Evolutionary conservation across 2,329 filamentous ascomycete species (phyloP), one percentile per base, ranked within the genome.

Genomic region (Phialocephala subalpina): DNA sequence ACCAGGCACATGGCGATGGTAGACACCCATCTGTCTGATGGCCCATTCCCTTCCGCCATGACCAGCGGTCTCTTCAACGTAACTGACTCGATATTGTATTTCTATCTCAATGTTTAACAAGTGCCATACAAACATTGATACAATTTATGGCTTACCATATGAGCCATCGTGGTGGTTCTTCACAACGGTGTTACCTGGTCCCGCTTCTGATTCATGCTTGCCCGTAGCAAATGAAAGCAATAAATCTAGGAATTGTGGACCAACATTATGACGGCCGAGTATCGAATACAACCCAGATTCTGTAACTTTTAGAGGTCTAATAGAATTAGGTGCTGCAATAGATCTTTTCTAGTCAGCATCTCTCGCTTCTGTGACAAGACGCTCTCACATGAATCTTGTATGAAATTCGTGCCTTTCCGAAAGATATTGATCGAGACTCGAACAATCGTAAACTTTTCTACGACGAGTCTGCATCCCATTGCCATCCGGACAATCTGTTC

Each of bases 1-100:
- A 22, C 57, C 42, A 3, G 63, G 53, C 18, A 77, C 69, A 53
- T 70, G 73, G 52, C 70, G 73, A 20, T 78, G 77, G 56, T 76
- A 77, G 20, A 78, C 65, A 1, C 76, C 77, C 1, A 70, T 76
- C 64, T 78, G 77, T 4, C 77, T 74, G 25, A 75, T 72, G 0
- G 72, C 66, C 75, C 75, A 78, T 16, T 69, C 67, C 4, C 55
- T 63, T 2, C 57, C 29, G 49, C 12, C n/a, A 6, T 53, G 27
- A 33, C 49, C 49, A 18, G 29, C 27, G 20, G 74, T 75, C 56
- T 72, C 66, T 55, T 75, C 73, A 0, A 74, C 73, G 49, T 78
- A 78, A 52, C 72, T 74, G 9, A 77, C 59, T 12, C 70, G 73
- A 62, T 78, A 76, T 16, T 68, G 70, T 20, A 75, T 65, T 74